phyloP scores from a whole-genome alignment of 805 yeast genomes.

The Wickerhamiella sergipiensis region DNA sequence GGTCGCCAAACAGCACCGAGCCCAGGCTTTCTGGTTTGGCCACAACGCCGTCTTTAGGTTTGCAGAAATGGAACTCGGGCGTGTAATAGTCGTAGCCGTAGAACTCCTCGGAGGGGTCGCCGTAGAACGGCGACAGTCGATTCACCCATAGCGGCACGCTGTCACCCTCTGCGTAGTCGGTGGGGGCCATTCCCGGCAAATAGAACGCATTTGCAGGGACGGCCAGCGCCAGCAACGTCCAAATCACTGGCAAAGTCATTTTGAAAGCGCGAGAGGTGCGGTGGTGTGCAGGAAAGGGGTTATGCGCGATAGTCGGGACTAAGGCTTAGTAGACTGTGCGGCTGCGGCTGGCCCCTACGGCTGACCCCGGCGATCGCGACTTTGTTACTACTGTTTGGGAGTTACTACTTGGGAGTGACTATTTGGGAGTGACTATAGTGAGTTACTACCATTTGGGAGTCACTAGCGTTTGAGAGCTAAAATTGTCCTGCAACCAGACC shows the following conservation, averaged over 20 bases:
- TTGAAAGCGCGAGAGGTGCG: neutral
- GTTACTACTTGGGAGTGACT: no score
- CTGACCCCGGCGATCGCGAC: no score
- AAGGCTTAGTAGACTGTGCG: no score
- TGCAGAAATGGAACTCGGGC: constrained; percentile 71
- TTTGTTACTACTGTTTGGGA: no score
- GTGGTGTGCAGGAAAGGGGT: neutral
- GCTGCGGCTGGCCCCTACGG: no score
- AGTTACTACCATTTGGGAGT: no score
- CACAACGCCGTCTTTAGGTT: constrained; percentile 46
- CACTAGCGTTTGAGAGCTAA: no score
- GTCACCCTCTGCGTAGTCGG: constrained; percentile 66
- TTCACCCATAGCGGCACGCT: constrained; percentile 69
- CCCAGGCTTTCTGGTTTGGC: constrained; percentile 86
- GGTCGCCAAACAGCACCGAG: constrained; percentile 85
- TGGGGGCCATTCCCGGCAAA: constrained; percentile 93
- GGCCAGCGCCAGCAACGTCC: constrained; percentile 4
- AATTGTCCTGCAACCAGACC: no score
- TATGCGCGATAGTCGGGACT: neutral
- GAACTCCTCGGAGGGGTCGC: constrained; percentile 23
- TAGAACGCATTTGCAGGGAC: constrained; percentile 46
- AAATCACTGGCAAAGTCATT: constrained; percentile 3
- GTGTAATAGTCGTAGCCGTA: constrained; percentile 46
- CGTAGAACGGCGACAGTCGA: constrained; percentile 64
- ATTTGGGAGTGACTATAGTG: no score